Base-by-base conservation (phyloP, 768 basidiomycete species). In the Termitomyces heimii region DNA sequence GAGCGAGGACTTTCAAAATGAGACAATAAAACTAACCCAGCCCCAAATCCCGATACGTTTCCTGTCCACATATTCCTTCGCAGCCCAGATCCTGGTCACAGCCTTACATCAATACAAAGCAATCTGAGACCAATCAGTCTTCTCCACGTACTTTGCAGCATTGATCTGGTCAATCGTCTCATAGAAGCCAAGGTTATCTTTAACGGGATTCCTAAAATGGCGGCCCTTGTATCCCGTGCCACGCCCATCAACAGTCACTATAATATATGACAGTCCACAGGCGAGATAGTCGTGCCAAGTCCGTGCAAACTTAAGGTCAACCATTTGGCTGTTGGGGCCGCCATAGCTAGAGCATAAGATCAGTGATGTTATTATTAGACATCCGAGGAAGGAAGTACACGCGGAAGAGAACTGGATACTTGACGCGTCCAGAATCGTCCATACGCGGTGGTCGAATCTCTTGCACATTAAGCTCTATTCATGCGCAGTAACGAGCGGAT, bases 21-120 rank as follows among this genome's bases (percentile, higher is more conserved):
- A 53, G 59, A n/a, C 48, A 39, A 54, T 9, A 49, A 5, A 13
- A 74, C 89, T 68, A 60, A 94, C 92, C 96, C 97, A 98, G 43
- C 97, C 97, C 95, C 95, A 98, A 51, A 98, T 88, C 0, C 96
- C 97, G 47, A 98, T 90, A 45, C 94, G 78, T 68, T 82, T 84
- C 39, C 83, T 77, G 69, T 99, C 97, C 1, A 98, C 89, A 67
- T 98, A 98, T 16, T 82, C 77, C 70, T 89, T 92, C 62, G 84
- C 78, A 2, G 88, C 91, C 91, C 93, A 97, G 47, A 86, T 73
- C 55, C 91, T 91, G 58, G 31, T 24, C 32, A 56, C 42, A 50
- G 40, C 35, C 40, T 28, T 57, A 31, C 24, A 44, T 45, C 43
- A 57, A 44, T 18, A 47, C 47, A 34, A 31, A 12, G 32, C 12